Base-by-base conservation (phyloP, 306 rosid species). In the Prunus fruticosa region DNA sequence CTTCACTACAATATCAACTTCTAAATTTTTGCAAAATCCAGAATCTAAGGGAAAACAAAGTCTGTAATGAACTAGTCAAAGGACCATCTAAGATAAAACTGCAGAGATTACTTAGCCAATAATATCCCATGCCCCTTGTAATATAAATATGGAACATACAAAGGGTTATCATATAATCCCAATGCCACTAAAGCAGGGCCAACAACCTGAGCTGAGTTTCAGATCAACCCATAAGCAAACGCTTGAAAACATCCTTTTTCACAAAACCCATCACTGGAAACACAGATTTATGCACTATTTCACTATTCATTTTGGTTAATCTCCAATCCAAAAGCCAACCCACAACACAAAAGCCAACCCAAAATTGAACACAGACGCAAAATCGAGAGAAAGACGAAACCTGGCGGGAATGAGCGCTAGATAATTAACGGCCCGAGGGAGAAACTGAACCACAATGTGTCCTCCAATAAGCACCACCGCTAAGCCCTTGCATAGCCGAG, bases 351-450 rank as follows among this genome's bases (percentile, higher is more conserved):
- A 20, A 5, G 8, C 25, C 34, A 61, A 60, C 34, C 14, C 68
- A 61, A 49, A 22, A 43, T 19, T 19, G 54, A 27, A 23, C 67
- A 6, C 19, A 16, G 54, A 1, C 12, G 1, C n/a, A 12, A 49
- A 23, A 22, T 27, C 38, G 13, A 67, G 72, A 22, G 13, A 22
- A 6, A 51, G 6, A 18, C 78, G 43, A 38, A 38, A 88, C 97
- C 91, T 89, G 83, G 98, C 92, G 75, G 98, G 98, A 84, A 93
- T 91, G 80, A 93, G 98, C 45, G 98, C 96, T 54, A 93, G 87
- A 74, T 91, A 93, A 51, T 76, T 11, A 73, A 89, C 54, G 46
- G 87, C 86, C 10, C 74, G 78, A 69, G 97, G 98, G 79, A 91
- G 84, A 69, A 91, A 47, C 78, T 86, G 89, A 76, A 93, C 71